These are phyloP conservation scores for Papiliotrema nemorosa DNA, from an alignment of 1,284 basidiomycete species.

Conservation along the genomic window DNA sequence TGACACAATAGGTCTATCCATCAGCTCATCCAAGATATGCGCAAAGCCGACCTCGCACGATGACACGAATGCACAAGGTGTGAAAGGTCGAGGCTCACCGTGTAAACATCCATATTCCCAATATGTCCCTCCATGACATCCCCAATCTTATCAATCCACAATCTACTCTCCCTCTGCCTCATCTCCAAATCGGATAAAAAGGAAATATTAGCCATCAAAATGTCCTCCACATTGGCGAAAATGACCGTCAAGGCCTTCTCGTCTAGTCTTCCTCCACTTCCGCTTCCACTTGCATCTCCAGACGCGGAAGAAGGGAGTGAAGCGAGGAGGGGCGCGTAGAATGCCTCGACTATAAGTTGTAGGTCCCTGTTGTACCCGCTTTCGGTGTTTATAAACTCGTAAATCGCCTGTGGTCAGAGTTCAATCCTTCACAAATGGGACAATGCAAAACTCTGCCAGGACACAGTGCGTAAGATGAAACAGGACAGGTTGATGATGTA, in stretches of 20 bases:
- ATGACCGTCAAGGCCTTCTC: conserved; percentile 74
- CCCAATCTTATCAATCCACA: conserved; percentile 83
- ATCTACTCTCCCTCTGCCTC: conserved; percentile 79
- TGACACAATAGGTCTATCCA: conserved; percentile 87
- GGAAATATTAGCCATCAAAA: conserved; percentile 79
- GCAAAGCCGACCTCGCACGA: no score
- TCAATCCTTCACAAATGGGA: neutral
- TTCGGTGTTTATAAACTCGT: conserved; percentile 88
- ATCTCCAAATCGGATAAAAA: conserved; percentile 84
- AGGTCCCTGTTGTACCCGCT: conserved; percentile 80
- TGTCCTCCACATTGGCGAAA: conserved; percentile 90
- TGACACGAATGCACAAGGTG: no score
- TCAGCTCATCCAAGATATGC: no score
- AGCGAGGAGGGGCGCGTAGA: conserved; percentile 73
- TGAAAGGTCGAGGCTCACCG: conserved; percentile 59
- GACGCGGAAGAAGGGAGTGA: no score
- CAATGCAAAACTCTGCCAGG: neutral
- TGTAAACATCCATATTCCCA: conserved; percentile 71
- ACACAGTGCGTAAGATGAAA: no score
- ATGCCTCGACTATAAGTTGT: conserved; percentile 84
- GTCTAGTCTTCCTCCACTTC: no score
- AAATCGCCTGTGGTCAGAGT: conserved; percentile 55
- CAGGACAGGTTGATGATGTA: no score
- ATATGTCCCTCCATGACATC: conserved; percentile 76
- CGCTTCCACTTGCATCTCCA: no score